These are phyloP conservation scores for Ceratorhiza oryzae-sativae DNA, from an alignment of 1,284 basidiomycete species.

Conservation along the genomic window DNA sequence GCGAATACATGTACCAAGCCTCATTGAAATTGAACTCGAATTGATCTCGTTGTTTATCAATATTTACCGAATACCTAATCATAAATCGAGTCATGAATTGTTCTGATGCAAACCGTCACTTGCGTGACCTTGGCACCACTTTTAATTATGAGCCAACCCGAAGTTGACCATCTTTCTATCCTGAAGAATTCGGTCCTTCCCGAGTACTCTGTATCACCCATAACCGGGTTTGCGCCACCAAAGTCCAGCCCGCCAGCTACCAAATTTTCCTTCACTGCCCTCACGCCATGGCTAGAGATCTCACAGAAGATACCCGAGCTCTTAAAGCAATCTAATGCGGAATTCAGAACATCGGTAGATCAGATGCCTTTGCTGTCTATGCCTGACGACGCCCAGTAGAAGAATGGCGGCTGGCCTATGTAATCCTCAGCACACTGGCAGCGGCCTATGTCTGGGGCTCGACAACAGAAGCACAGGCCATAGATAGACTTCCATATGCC, in stretches of 20 bases:
- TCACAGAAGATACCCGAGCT: conserved; percentile 13
- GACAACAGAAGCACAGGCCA: neutral
- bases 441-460: conserved; percentile 29
- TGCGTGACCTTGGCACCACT: neutral
- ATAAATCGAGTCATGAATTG: neutral
- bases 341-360: neutral
- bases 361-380: conserved; percentile 7
- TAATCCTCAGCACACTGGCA: conserved; percentile 1
- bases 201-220: conserved; percentile 17
- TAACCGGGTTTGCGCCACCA: conserved; percentile 23
- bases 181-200: conserved; percentile 18
- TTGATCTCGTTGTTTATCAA: conserved; percentile 4
- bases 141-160: neutral
- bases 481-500: conserved; percentile 18
- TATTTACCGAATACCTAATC: neutral
- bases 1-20: neutral
- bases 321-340: neutral
- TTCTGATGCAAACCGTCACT: neutral
- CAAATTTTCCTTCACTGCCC: conserved; percentile 17
- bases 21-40: neutral
- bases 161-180: neutral
- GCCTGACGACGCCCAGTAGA: conserved; percentile 25
- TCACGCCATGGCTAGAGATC: conserved; percentile 24
- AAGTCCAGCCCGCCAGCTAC: conserved; percentile 13
- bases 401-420: conserved; percentile 28